Evolutionary conservation across 1,139 yeast genomes (phyloP), one percentile per base, ranked within the genome.

Genomic region (Blastobotrys niveus): DNA sequence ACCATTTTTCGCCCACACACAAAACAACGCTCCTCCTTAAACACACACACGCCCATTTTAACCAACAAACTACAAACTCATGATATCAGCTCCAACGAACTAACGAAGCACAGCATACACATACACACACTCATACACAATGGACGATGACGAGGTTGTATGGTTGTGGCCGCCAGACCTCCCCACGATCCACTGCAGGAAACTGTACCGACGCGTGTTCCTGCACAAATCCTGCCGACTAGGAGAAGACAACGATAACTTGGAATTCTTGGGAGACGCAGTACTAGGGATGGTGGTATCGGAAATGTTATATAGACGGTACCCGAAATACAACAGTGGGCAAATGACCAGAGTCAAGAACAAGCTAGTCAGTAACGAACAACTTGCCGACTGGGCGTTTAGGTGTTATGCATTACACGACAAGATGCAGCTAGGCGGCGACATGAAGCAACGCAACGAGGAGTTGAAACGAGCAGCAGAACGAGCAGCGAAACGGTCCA

Each of bases 361-460:
- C 3, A 36, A 36, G 10, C 14, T 36, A 12, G 39, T 36, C 4
- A 25, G 39, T 21, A 36, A 36, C 21, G 32, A 20, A 14, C 39
- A 36, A 19, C 21, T 36, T 6, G 39, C 39, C 29, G 32, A 26
- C 24, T 36, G 39, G 39, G 39, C 39, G n/a, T 19, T 17, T 25
- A 12, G 17, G n/a, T 18, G 15, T 5, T 36, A 36, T 21, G 8
- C 14, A 7, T 21, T 36, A 14, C 32, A 36, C 15, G 22, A 25
- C 8, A 12, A 36, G n/a, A 4, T 31, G 7, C 9, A 9, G 17
- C 7, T 88, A 34, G 99, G 99, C 17, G 98, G 91, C 65, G 81
- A 79, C 36, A 66, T 91, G 51, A 79, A 96, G 0, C 72, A 72
- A 45, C 67, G 83, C 45, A 76, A 97, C 55, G 72, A 89, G 5